phyloP scores from a whole-genome alignment of 1,284 basidiomycete species.

The Rhodotorula sp. region DNA sequence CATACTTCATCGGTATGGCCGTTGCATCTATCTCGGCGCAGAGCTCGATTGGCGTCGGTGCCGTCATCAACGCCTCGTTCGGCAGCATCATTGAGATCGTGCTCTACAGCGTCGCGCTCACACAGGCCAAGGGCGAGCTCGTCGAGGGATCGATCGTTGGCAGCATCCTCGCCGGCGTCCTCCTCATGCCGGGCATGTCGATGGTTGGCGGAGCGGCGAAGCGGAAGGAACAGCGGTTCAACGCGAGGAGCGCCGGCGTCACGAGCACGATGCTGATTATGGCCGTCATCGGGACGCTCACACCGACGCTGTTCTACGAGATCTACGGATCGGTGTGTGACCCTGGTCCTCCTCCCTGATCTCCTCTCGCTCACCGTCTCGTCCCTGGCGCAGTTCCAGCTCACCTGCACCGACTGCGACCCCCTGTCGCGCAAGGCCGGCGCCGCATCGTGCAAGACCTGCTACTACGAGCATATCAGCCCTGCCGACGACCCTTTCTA shows the following conservation, averaged over 20 bases:
- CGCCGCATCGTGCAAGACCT: constrained; percentile 66
- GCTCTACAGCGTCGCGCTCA: constrained; percentile 85
- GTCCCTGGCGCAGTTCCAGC: constrained; percentile 66
- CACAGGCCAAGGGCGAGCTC: constrained; percentile 82
- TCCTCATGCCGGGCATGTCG: constrained; percentile 94
- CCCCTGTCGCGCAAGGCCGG: constrained; percentile 42
- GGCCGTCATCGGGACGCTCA: constrained; percentile 96
- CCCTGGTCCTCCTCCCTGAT: constrained; percentile 35
- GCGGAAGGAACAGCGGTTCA: constrained; percentile 95
- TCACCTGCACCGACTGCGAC: constrained; percentile 90
- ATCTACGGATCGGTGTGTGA: constrained; percentile 89
- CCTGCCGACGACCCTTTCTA: constrained; percentile 94
- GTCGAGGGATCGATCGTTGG: constrained; percentile 98
- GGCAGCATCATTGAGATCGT: constrained; percentile 98
- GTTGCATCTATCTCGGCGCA: constrained; percentile 98
- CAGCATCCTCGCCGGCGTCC: constrained; percentile 86
- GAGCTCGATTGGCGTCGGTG: constrained; percentile 98
- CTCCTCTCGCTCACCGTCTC: constrained; percentile 1
- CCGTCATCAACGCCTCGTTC: constrained; percentile 99
- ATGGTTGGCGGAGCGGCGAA: constrained; percentile 93
- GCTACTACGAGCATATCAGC: constrained; percentile 92
- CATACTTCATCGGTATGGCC: constrained; percentile 87
- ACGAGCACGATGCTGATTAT: constrained; percentile 99
- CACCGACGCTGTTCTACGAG: constrained; percentile 97
- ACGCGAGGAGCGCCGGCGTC: constrained; percentile 95